A percentile compares a stretch with the other conserved stretches of the same genome.
These are phyloP conservation scores for Candida sphagnicola DNA, from an alignment of 805 yeast species.

Conservation along the genomic window DNA sequence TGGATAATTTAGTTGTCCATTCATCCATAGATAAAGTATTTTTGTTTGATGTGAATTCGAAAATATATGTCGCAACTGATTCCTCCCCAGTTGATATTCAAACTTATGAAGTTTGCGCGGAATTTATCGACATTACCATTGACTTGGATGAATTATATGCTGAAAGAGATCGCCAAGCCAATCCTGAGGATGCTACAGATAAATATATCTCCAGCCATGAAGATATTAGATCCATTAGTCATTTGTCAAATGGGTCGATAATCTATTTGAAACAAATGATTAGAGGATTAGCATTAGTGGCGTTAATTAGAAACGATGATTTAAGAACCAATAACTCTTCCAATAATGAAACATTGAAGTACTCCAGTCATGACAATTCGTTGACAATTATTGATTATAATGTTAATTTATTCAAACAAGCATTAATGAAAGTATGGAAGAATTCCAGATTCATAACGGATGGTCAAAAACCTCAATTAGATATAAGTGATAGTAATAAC, in stretches of 20 bases:
- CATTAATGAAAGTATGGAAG: slow-evolving; percentile 71
- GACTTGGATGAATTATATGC: slow-evolving; percentile 74
- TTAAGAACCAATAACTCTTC: slow-evolving; percentile 17
- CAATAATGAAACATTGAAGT: slow-evolving; percentile 34
- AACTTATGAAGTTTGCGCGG: slow-evolving; percentile 95
- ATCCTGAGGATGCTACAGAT: not conserved
- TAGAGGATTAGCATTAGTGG: slow-evolving; percentile 87
- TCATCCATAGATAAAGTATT: slow-evolving; percentile 91
- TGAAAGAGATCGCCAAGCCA: slow-evolving; percentile 17
- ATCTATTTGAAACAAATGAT: slow-evolving; percentile 88
- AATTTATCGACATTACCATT: slow-evolving; percentile 90
- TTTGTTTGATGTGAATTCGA: slow-evolving; percentile 85
- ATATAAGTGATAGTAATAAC: not conserved
- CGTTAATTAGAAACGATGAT: slow-evolving; percentile 69
- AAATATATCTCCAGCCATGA: slow-evolving; percentile 9
- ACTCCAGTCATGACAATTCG: slow-evolving; percentile 28
- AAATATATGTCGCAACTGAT: slow-evolving; percentile 94
- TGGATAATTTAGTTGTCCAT: slow-evolving; percentile 85
- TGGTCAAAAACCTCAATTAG: not conserved
- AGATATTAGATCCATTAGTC: slow-evolving; percentile 64
- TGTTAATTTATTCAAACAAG: slow-evolving; percentile 72
- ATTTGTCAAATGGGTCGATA: slow-evolving; percentile 77
- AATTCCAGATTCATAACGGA: slow-evolving; percentile 23
- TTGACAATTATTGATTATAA: slow-evolving; percentile 82
- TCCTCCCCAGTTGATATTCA: slow-evolving; percentile 94